Evolutionary conservation across 2,329 filamentous ascomycete species (phyloP).

Genomic region (Xylaria sp.): DNA sequence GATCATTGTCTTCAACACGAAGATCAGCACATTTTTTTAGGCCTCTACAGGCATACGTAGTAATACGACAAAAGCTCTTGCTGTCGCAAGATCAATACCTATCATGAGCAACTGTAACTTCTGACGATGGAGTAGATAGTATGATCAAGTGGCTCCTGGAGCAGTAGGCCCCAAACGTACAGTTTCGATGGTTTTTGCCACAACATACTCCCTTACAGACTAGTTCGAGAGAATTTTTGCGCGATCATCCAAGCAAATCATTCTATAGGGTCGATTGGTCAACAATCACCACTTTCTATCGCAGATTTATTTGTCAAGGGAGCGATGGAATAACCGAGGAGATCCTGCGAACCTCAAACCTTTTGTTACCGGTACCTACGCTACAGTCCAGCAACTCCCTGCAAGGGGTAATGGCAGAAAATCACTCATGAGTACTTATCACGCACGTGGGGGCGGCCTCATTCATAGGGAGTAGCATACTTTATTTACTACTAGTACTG

Average conservation of each 20-base stretch:
- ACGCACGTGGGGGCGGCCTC: neutral
- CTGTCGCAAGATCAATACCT: neutral
- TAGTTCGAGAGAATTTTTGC: neutral
- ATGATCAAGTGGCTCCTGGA: constrained; percentile 1
- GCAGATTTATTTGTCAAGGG: neutral
- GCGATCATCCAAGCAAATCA: neutral
- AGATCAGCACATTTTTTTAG: neutral
- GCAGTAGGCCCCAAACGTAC: neutral
- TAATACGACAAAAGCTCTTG: neutral
- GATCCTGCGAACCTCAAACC: neutral
- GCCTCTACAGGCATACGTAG: neutral
- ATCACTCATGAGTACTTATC: constrained; percentile 11
- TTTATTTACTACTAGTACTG: neutral
- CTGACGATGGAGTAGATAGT: neutral
- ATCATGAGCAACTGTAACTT: neutral
- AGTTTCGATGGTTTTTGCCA: constrained; percentile 9
- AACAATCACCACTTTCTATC: neutral
- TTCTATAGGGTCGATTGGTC: neutral
- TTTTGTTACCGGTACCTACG: neutral
- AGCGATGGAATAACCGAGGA: constrained; percentile 8
- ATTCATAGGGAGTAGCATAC: neutral
- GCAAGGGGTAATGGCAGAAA: constrained; percentile 6
- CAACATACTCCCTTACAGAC: neutral
- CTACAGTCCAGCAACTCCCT: neutral
- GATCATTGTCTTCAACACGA: neutral